Evolutionary conservation across 192 early-diverging fungal species (phyloP).

Genomic region (Podila verticillata): DNA sequence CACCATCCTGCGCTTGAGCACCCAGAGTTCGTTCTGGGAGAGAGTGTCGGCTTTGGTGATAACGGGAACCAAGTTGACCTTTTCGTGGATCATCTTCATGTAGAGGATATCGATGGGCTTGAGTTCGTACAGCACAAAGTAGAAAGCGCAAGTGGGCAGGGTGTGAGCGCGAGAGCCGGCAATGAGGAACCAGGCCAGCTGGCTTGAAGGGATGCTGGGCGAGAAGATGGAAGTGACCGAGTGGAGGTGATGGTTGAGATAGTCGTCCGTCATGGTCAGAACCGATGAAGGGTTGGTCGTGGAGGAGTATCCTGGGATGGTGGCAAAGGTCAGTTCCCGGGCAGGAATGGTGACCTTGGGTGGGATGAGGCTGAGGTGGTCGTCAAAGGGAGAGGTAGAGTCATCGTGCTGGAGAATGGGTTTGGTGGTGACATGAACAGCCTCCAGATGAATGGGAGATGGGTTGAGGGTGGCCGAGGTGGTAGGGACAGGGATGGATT

Average conservation of each 20-base stretch:
- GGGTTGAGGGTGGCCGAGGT: neutral
- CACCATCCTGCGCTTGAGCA: constrained; percentile 85
- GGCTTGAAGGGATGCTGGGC: constrained; percentile 17
- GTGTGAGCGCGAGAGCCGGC: constrained; percentile 31
- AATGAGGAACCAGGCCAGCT: constrained; percentile 51
- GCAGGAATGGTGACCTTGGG: constrained; percentile 15
- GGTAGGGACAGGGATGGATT: constrained; percentile 3
- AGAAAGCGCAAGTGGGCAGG: constrained; percentile 42
- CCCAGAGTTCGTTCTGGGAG: constrained; percentile 82
- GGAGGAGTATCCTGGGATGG: constrained; percentile 40
- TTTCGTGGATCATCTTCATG: constrained; percentile 92
- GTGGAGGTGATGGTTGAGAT: constrained; percentile 32
- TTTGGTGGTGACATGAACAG: constrained; percentile 2
- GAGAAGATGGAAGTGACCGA: constrained; percentile 32
- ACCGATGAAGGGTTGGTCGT: constrained; percentile 35
- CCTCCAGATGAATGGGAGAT: neutral
- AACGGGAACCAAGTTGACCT: constrained; percentile 95
- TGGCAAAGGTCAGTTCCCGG: constrained; percentile 36
- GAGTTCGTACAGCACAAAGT: constrained; percentile 58
- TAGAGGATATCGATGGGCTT: constrained; percentile 92
- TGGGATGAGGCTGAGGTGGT: constrained; percentile 32
- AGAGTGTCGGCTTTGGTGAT: constrained; percentile 95
- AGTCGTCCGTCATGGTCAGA: constrained; percentile 37
- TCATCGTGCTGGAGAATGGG: constrained; percentile 8
- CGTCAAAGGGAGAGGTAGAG: neutral